These are phyloP conservation scores for Stephania japonica DNA, from an alignment of 164 flowering plant genomes.

Conservation along the genomic window DNA sequence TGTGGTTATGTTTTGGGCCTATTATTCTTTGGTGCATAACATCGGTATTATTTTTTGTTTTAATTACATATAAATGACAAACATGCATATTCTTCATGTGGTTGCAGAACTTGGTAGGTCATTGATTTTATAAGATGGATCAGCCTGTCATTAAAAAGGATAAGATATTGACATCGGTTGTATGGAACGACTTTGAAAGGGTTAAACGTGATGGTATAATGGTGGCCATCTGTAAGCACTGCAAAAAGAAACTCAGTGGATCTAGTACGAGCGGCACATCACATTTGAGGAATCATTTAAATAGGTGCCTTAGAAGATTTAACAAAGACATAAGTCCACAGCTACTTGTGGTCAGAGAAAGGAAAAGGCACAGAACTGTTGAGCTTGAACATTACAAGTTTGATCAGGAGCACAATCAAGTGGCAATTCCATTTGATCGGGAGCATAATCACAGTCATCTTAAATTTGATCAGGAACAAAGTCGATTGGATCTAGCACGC, in stretches of 20 bases:
- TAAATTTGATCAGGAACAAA: constrained; percentile 13
- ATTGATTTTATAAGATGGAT: constrained; percentile 35
- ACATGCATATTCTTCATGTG: not conserved
- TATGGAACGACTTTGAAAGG: constrained; percentile 86
- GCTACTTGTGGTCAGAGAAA: constrained; percentile 46
- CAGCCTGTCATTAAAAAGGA: constrained; percentile 44
- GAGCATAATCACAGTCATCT: not conserved
- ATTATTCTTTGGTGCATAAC: not conserved
- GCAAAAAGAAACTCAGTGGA: constrained; percentile 68
- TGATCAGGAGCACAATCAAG: constrained; percentile 27
- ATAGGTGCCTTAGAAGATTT: constrained; percentile 55
- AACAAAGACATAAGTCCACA: constrained; percentile 47
- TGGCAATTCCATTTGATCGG: constrained; percentile 33
- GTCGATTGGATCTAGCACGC: constrained; percentile 64
- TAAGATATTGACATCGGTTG: constrained; percentile 72
- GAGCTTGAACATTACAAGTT: constrained; percentile 38
- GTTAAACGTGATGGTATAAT: constrained; percentile 56
- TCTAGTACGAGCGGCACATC: constrained; percentile 86
- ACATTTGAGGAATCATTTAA: constrained; percentile 76
- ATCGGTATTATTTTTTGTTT: not conserved
- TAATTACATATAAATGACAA: not conserved
- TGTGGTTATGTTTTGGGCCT: not conserved
- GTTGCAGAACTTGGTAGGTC: constrained; percentile 20
- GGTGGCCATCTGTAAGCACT: constrained; percentile 72
- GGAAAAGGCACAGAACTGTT: constrained; percentile 38